Evolutionary conservation across 495 filamentous ascomycete genomes (phyloP).

Genomic region (Penicillium fimorum): DNA sequence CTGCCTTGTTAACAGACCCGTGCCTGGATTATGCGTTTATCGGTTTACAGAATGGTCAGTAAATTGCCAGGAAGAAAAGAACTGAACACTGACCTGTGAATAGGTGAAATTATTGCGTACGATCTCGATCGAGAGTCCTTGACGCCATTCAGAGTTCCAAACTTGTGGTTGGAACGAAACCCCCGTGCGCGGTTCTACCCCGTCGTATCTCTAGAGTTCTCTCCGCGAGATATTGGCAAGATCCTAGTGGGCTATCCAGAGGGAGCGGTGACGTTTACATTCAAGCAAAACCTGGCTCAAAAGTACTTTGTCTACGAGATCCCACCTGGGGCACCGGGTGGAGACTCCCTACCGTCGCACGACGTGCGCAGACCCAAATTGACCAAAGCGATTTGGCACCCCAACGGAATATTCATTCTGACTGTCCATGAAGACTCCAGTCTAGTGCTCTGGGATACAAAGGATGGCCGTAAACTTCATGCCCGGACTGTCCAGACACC

Average conservation of each 20-base stretch:
- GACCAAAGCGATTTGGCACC: slow-evolving; percentile 86
- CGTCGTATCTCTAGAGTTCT: slow-evolving; percentile 75
- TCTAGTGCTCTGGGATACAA: slow-evolving; percentile 90
- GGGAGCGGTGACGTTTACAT: slow-evolving; percentile 84
- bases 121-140: slow-evolving; percentile 80
- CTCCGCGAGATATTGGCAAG: slow-evolving; percentile 90
- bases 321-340: slow-evolving; percentile 82
- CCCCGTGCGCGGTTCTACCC: slow-evolving; percentile 54
- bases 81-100: slow-evolving; percentile 11
- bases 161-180: slow-evolving; percentile 73
- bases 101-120: slow-evolving; percentile 79
- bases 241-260: slow-evolving; percentile 83
- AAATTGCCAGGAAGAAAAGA: not conserved
- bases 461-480: slow-evolving; percentile 82
- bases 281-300: slow-evolving; percentile 78
- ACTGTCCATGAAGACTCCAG: slow-evolving; percentile 88
- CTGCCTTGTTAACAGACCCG: slow-evolving; percentile 73
- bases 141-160: slow-evolving; percentile 75
- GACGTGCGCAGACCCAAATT: slow-evolving; percentile 65
- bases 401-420: slow-evolving; percentile 85
- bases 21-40: slow-evolving; percentile 89
- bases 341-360: slow-evolving; percentile 56
- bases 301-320: slow-evolving; percentile 83
- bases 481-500: slow-evolving; percentile 74
- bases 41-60: slow-evolving; percentile 65